A percentile compares a stretch with the other conserved stretches of the same genome.
These are phyloP conservation scores for Bocquillonia castaneifolia DNA, from an alignment of 441 rosid genomes.

Conservation along the genomic window DNA sequence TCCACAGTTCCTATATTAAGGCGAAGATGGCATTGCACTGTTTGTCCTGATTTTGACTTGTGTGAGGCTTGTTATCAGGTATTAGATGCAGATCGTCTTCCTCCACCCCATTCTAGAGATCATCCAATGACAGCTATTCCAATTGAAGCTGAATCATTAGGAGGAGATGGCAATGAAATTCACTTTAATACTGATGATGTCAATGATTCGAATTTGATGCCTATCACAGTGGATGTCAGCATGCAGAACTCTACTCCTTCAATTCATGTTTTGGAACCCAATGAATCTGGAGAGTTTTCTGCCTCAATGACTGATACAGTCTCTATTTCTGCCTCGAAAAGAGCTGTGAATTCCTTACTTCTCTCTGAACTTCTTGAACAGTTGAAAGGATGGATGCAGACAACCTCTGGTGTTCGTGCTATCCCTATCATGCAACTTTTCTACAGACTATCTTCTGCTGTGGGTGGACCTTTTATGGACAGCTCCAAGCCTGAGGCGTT, in stretches of 20 bases:
- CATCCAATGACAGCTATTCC: slow-evolving; percentile 98
- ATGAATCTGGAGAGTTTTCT: slow-evolving; percentile 83
- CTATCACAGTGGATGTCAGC: slow-evolving; percentile 43
- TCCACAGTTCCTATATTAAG: slow-evolving; percentile 96
- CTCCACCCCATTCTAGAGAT: slow-evolving; percentile 94
- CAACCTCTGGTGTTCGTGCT: slow-evolving; percentile 83
- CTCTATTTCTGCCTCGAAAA: slow-evolving; percentile 94
- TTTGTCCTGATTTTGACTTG: slow-evolving; percentile 98
- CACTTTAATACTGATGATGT: slow-evolving; percentile 77
- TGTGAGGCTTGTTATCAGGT: slow-evolving; percentile 98
- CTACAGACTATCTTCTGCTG: slow-evolving; percentile 96
- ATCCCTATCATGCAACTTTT: slow-evolving; percentile 97
- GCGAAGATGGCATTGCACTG: slow-evolving; percentile 99
- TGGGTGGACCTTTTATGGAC: slow-evolving; percentile 95
- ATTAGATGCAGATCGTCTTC: slow-evolving; percentile 82
- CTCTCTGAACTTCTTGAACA: slow-evolving; percentile 92
- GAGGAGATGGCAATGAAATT: slow-evolving; percentile 79
- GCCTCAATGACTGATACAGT: slow-evolving; percentile 69
- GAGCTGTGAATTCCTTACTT: slow-evolving; percentile 93
- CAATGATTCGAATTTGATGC: slow-evolving; percentile 56
- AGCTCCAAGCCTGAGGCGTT: slow-evolving; percentile 79
- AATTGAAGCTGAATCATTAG: slow-evolving; percentile 89
- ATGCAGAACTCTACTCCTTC: slow-evolving; percentile 74
- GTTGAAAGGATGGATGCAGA: slow-evolving; percentile 96
- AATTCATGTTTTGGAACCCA: slow-evolving; percentile 91